These are phyloP conservation scores for Diplodia intermedia DNA, from an alignment of 2,329 filamentous ascomycete species.

Conservation along the genomic window DNA sequence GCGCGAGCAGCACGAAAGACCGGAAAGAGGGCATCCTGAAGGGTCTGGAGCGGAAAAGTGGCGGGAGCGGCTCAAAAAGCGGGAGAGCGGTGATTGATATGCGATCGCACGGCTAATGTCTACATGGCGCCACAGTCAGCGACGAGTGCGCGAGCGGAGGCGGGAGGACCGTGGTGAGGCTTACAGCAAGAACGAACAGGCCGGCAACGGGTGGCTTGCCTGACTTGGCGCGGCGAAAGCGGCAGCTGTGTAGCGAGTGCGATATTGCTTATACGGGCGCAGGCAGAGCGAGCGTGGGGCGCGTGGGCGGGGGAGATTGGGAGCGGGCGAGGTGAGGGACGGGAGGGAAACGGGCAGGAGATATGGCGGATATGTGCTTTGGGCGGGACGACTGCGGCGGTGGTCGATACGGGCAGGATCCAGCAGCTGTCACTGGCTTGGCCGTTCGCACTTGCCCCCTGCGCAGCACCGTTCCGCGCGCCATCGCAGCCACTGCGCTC, in stretches of 20 bases:
- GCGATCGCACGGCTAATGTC: slow-evolving; percentile 7
- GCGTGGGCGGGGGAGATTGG: neutral
- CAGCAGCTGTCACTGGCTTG: slow-evolving; percentile 25
- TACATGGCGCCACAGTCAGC: slow-evolving; percentile 23
- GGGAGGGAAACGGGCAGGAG: neutral
- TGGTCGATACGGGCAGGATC: slow-evolving; percentile 25
- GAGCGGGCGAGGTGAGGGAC: neutral
- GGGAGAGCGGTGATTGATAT: slow-evolving; percentile 10
- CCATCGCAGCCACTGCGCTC: slow-evolving; percentile 20
- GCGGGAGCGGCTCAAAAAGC: neutral
- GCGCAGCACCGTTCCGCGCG: slow-evolving; percentile 21
- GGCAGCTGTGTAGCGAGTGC: slow-evolving; percentile 15
- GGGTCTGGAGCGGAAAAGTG: neutral
- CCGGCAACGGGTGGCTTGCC: slow-evolving; percentile 23
- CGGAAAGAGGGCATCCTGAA: slow-evolving; percentile 37
- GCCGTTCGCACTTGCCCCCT: slow-evolving; percentile 3
- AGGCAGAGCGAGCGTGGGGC: slow-evolving; percentile 20
- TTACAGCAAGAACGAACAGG: slow-evolving; percentile 3
- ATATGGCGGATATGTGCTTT: slow-evolving; percentile 7
- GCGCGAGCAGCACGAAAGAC: slow-evolving; percentile 41
- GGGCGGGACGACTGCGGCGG: slow-evolving; percentile 16
- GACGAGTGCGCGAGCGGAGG: neutral
- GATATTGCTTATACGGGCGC: slow-evolving; percentile 12
- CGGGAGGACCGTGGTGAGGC: slow-evolving; percentile 5
- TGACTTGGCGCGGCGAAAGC: neutral